Percentiles rank a stretch among this genome's conserved stretches.
These are phyloP conservation scores for Malassezia furfur DNA, from an alignment of 1,284 basidiomycete species.

Conservation along the genomic window DNA sequence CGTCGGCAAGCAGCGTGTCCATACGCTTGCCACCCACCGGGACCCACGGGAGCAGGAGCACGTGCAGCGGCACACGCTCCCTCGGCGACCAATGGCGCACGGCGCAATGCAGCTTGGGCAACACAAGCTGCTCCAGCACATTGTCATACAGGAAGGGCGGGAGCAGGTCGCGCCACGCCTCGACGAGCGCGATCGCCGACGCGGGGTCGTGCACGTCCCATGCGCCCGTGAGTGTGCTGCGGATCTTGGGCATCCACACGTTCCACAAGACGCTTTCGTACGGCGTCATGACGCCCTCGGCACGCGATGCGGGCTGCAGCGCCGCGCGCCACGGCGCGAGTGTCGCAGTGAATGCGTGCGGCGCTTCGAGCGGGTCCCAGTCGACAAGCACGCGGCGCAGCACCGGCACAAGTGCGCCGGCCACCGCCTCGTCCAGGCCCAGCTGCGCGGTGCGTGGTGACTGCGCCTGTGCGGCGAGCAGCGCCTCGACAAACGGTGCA, in stretches of 20 bases:
- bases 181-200: slow-evolving; percentile 70
- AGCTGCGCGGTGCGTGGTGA: neutral
- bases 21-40: slow-evolving; percentile 67
- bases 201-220: slow-evolving; percentile 70
- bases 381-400: neutral
- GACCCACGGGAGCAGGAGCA: slow-evolving; percentile 90
- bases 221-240: slow-evolving; percentile 67
- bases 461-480: neutral
- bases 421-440: slow-evolving; percentile 14
- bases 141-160: slow-evolving; percentile 89
- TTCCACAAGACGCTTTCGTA: slow-evolving; percentile 91
- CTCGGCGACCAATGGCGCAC: slow-evolving; percentile 61
- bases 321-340: slow-evolving; percentile 49
- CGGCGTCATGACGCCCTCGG: slow-evolving; percentile 67
- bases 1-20: slow-evolving; percentile 71
- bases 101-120: slow-evolving; percentile 78
- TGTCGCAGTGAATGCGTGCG: neutral
- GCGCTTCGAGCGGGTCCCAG: slow-evolving; percentile 17
- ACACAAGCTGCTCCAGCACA: slow-evolving; percentile 81
- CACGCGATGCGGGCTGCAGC: neutral
- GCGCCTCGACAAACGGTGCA: neutral
- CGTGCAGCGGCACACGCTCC: slow-evolving; percentile 54
- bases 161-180: slow-evolving; percentile 75
- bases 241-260: slow-evolving; percentile 85
- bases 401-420: slow-evolving; percentile 13